These are phyloP conservation scores for Aspergillus thermomutatus DNA, from an alignment of 2,329 filamentous ascomycete genomes.

Conservation along the genomic window DNA sequence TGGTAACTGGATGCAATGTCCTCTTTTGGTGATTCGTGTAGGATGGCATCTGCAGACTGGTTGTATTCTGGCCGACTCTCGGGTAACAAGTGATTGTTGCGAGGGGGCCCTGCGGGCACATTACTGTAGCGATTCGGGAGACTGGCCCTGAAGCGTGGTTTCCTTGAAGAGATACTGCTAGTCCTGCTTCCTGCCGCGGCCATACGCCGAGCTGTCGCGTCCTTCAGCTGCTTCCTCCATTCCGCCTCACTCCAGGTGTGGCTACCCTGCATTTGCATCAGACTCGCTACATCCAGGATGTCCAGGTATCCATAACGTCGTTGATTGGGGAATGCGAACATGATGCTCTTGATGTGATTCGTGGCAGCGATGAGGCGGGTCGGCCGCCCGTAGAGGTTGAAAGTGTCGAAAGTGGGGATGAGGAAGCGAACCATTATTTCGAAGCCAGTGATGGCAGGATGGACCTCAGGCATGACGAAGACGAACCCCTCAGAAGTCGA, in stretches of 20 bases:
- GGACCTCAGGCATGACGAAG: constrained; percentile 94
- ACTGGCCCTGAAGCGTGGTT: constrained; percentile 38
- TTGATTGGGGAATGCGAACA: constrained; percentile 96
- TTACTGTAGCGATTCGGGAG: constrained; percentile 33
- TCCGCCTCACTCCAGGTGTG: constrained; percentile 77
- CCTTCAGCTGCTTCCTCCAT: constrained; percentile 87
- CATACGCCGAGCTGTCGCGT: constrained; percentile 64
- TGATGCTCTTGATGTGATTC: constrained; percentile 80
- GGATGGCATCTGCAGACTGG: constrained; percentile 35
- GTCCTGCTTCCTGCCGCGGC: constrained; percentile 39
- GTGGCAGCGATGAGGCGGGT: constrained; percentile 82
- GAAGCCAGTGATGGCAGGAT: constrained; percentile 87
- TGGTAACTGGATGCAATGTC: constrained; percentile 23
- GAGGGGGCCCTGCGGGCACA: constrained; percentile 29
- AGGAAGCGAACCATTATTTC: constrained; percentile 92
- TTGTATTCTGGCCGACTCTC: constrained; percentile 28
- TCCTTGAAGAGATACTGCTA: constrained; percentile 57
- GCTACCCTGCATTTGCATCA: constrained; percentile 77
- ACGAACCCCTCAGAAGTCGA: constrained; percentile 87
- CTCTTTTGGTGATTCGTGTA: constrained; percentile 24
- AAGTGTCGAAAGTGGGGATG: constrained; percentile 92
- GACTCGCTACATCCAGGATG: constrained; percentile 73
- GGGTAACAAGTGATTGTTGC: constrained; percentile 17
- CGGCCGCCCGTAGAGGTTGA: constrained; percentile 85
- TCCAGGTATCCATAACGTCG: constrained; percentile 88